Percentiles rank a stretch among this genome's conserved stretches.
Evolutionary conservation across 2,329 filamentous ascomycete genomes (phyloP).

Genomic region (Beauveria medogensis): DNA sequence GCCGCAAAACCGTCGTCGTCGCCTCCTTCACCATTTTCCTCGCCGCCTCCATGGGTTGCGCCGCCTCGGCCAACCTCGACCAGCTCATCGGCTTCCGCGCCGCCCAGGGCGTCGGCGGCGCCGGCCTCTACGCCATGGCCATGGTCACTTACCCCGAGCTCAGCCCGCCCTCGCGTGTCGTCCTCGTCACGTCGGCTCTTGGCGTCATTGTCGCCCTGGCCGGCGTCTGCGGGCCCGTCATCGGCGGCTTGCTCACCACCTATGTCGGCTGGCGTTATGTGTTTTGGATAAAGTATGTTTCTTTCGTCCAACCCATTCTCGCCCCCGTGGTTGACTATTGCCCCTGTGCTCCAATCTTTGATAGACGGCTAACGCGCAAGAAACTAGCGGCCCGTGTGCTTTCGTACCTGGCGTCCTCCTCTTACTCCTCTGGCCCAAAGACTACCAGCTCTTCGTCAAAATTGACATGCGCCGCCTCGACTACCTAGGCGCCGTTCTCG

Average conservation of each 20-base stretch:
- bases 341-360: neutral
- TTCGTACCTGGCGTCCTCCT: constrained; percentile 7
- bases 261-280: constrained; percentile 15
- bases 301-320: neutral
- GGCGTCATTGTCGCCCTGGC: constrained; percentile 16
- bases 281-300: constrained; percentile 17
- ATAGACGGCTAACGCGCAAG: no score
- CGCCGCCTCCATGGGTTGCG: constrained; percentile 15
- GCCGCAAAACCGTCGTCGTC: constrained; percentile 11
- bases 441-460: constrained; percentile 11
- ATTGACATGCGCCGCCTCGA: constrained; percentile 6
- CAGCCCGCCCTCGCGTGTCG: constrained; percentile 12
- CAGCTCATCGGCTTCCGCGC: constrained; percentile 18
- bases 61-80: constrained; percentile 12
- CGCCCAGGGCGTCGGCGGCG: constrained; percentile 16
- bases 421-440: constrained; percentile 10
- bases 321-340: neutral
- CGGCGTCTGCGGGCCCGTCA: constrained; percentile 16
- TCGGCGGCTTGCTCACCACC: constrained; percentile 14
- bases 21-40: constrained; percentile 15
- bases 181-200: constrained; percentile 13
- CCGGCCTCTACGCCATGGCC: constrained; percentile 17
- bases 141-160: constrained; percentile 18
- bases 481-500: constrained; percentile 12
- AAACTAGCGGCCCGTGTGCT: constrained; percentile 5